Base-by-base conservation (phyloP, 768 basidiomycete genomes). In the Xanthoconium purpureum region DNA sequence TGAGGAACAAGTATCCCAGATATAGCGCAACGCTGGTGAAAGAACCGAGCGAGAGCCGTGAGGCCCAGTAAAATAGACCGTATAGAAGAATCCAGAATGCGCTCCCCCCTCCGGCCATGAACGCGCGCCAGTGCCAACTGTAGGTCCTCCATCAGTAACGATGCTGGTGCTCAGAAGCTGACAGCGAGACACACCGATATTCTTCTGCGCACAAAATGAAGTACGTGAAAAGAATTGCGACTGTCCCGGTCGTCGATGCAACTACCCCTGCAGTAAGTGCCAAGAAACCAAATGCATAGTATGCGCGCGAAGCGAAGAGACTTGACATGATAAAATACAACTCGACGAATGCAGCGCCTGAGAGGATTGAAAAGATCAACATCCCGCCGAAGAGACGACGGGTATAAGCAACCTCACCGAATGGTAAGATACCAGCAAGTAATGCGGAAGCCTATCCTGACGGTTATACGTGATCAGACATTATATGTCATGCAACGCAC, bases 71-170 rank as follows among this genome's bases (percentile, higher is more conserved):
- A 74, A 92, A 92, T 11, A 94, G 65, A 3, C 94, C 95, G 67
- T 97, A 98, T 12, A 81, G 80, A 50, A 95, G 73, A 28, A 98
- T 75, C 95, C 95, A 98, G 71, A 95, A 84, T 4, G 94, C 88
- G 58, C 89, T 91, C 24, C 94, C 93, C 10, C 94, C 96, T 36
- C 96, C 96, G 32, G 85, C 88, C 58, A 95, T 64, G 80, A 98
- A 97, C 6, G 92, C 82, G 44, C 93, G 84, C 96, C 96, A 98
- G 56, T 98, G 95, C 95, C 95, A 98, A 56, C 93, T 90, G n/a
- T 20, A 2, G 54, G 43, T 43, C 17, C 38, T 17, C 43, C 10
- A 45, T 64, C 36, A 59, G 56, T 18, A 50, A 47, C 5, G 37
- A 33, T 47, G 40, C 33, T 35, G 4, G n/a, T 45, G 13, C 6